Evolutionary conservation across 2,329 filamentous ascomycete genomes (phyloP).

Genomic region (Ophiognomonia clavigignenti-juglandacearum): DNA sequence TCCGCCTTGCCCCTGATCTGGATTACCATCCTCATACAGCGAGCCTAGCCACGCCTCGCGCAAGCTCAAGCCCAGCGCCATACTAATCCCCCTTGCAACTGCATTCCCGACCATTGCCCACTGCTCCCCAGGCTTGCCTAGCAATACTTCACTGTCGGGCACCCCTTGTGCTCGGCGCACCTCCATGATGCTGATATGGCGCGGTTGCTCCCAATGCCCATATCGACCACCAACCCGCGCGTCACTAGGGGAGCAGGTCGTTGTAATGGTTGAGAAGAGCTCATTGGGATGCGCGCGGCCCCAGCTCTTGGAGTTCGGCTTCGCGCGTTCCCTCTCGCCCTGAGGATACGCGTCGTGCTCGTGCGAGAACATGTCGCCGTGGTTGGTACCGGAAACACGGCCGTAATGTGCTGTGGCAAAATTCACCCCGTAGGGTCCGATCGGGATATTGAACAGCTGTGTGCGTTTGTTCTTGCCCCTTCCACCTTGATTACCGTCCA

Average conservation of each 20-base stretch:
- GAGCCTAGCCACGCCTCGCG: slow-evolving; percentile 50
- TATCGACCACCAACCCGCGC: slow-evolving; percentile 42
- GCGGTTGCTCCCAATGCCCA: slow-evolving; percentile 63
- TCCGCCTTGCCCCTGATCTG: slow-evolving; percentile 3
- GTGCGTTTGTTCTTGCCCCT: slow-evolving; percentile 26
- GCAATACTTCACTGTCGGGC: slow-evolving; percentile 63
- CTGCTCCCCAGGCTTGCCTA: slow-evolving; percentile 52
- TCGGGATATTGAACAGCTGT: slow-evolving; percentile 56
- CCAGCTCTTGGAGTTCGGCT: slow-evolving; percentile 40
- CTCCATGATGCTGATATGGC: slow-evolving; percentile 62
- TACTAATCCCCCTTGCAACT: slow-evolving; percentile 63
- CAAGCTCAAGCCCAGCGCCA: slow-evolving; percentile 61
- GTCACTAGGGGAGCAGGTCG: slow-evolving; percentile 45
- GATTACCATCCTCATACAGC: slow-evolving; percentile 24
- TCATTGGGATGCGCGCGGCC: slow-evolving; percentile 45
- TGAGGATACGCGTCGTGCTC: slow-evolving; percentile 40
- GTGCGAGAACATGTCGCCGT: slow-evolving; percentile 30
- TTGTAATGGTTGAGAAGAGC: slow-evolving; percentile 61
- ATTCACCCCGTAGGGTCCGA: slow-evolving; percentile 48
- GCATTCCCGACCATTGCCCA: slow-evolving; percentile 71
- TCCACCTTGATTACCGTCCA: background rate
- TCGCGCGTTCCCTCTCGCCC: slow-evolving; percentile 38
- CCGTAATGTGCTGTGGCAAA: slow-evolving; percentile 40
- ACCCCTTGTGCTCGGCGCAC: slow-evolving; percentile 65
- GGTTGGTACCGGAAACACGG: slow-evolving; percentile 20